Evolutionary conservation across 2,329 filamentous ascomycete genomes (phyloP).

Genomic region (Fusarium sp.): DNA sequence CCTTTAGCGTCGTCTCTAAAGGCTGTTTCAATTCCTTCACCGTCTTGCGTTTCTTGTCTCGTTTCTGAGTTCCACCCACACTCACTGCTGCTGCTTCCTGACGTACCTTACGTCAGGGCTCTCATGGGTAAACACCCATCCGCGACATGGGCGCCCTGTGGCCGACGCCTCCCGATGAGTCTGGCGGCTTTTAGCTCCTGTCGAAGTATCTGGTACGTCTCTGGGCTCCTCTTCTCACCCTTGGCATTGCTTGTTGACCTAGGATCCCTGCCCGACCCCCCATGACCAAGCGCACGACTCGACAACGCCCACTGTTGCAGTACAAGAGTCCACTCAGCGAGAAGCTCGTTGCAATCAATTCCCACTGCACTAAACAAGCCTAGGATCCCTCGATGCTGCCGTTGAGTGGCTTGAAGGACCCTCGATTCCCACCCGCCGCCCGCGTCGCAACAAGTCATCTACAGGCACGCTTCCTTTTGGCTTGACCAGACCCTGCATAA

Average conservation of each 20-base stretch:
- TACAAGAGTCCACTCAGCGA: constrained; percentile 24
- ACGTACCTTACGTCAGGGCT: constrained; percentile 49
- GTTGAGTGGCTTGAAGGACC: constrained; percentile 46
- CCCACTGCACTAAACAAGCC: constrained; percentile 45
- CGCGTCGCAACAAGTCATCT: constrained; percentile 36
- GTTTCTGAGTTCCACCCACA: constrained; percentile 43
- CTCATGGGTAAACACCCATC: constrained; percentile 44
- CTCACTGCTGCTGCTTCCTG: constrained; percentile 37
- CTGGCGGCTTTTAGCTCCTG: constrained; percentile 38
- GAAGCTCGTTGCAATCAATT: constrained; percentile 42
- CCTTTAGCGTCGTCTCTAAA: constrained; percentile 36
- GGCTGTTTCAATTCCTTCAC: constrained; percentile 48
- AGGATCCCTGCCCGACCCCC: constrained; percentile 40
- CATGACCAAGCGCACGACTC: constrained; percentile 43
- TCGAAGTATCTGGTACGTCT: constrained; percentile 43
- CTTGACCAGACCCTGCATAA: constrained; percentile 48
- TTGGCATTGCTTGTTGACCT: constrained; percentile 46
- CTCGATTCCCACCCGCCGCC: constrained; percentile 42
- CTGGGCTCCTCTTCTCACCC: constrained; percentile 29
- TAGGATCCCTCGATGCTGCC: constrained; percentile 46
- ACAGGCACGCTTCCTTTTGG: constrained; percentile 35
- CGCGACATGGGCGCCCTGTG: constrained; percentile 42
- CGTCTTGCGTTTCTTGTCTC: constrained; percentile 47
- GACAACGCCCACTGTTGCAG: constrained; percentile 30
- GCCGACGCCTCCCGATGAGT: constrained; percentile 45